phyloP scores from a whole-genome alignment of 2,329 filamentous ascomycete species.

The Lachnellula willkommii region DNA sequence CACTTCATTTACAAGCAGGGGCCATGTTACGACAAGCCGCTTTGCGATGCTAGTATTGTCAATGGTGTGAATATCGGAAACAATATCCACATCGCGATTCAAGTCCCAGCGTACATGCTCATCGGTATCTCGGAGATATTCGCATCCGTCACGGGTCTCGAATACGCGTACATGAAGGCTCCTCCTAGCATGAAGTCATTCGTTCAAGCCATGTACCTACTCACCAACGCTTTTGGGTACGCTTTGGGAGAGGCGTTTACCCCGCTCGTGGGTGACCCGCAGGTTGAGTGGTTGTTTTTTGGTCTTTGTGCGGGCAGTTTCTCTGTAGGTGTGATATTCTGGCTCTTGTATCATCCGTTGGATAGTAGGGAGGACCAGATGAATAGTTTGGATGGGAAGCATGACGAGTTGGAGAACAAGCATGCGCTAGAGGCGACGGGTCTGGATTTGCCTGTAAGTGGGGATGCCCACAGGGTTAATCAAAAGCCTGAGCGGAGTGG shows the following conservation, averaged over 20 bases:
- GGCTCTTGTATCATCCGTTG: slow-evolving; percentile 15
- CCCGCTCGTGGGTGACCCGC: slow-evolving; percentile 39
- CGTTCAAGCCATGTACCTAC: slow-evolving; percentile 62
- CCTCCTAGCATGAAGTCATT: slow-evolving; percentile 75
- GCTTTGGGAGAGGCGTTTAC: slow-evolving; percentile 43
- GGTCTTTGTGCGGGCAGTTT: slow-evolving; percentile 17
- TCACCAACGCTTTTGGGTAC: slow-evolving; percentile 56
- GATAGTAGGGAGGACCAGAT: slow-evolving; percentile 22
- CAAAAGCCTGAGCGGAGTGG: background rate
- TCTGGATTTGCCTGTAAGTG: background rate
- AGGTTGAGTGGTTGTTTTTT: slow-evolving; percentile 35
- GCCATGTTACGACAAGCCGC: slow-evolving; percentile 46
- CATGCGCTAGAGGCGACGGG: slow-evolving; percentile 3
- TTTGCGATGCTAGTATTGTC: slow-evolving; percentile 47
- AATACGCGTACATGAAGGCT: slow-evolving; percentile 73
- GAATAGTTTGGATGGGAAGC: slow-evolving; percentile 21
- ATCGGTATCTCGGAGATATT: slow-evolving; percentile 54
- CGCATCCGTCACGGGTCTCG: slow-evolving; percentile 56
- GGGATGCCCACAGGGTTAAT: background rate
- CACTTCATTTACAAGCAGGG: slow-evolving; percentile 54
- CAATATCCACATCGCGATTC: slow-evolving; percentile 41
- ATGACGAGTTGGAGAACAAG: slow-evolving; percentile 16
- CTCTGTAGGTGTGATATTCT: slow-evolving; percentile 17
- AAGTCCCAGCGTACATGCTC: slow-evolving; percentile 43
- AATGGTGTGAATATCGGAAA: slow-evolving; percentile 50